Conservation (phyloP, 176 grass and related monocot species). For the Elaeis guineensis region DNA sequence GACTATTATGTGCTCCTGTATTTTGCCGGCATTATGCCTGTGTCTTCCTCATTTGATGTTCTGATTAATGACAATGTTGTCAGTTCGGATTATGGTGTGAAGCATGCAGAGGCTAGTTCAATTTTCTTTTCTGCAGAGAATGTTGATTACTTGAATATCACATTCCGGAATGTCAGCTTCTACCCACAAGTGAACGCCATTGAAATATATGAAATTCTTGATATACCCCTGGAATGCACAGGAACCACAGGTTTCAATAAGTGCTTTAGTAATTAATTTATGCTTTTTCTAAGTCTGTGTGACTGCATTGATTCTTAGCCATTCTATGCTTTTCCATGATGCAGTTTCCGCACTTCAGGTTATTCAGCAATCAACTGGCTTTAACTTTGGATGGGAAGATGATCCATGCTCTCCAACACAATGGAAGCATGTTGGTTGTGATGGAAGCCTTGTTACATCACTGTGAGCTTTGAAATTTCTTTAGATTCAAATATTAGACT, state of each 20-base stretch:
- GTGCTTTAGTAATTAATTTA: neutral
- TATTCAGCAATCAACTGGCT: slow-evolving; percentile 29
- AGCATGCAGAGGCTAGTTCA: slow-evolving; percentile 20
- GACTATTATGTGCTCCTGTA: slow-evolving; percentile 27
- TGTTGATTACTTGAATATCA: slow-evolving; percentile 19
- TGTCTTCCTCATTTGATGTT: slow-evolving; percentile 31
- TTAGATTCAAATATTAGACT: too few species aligned
- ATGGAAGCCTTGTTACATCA: slow-evolving; percentile 24
- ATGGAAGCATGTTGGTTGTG: slow-evolving; percentile 28
- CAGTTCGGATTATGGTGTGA: slow-evolving; percentile 11
- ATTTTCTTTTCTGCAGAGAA: slow-evolving; percentile 14
- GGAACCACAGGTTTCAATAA: slow-evolving; percentile 21
- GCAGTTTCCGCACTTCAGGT: slow-evolving; percentile 31
- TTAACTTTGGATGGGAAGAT: slow-evolving; percentile 32
- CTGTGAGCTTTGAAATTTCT: slow-evolving; percentile 18
- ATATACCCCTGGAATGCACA: slow-evolving; percentile 20
- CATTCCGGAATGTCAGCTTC: slow-evolving; percentile 29
- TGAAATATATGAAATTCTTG: slow-evolving; percentile 34
- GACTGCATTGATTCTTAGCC: too few species aligned
- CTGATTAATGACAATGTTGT: slow-evolving; percentile 25
- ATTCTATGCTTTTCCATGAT: neutral
- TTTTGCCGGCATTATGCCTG: slow-evolving; percentile 29
- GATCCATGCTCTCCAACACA: slow-evolving; percentile 33
- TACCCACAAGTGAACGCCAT: slow-evolving; percentile 34
- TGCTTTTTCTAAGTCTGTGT: too few species aligned